These are phyloP conservation scores for Xylariaceae sp. DNA, from an alignment of 2,329 filamentous ascomycete species.

Conservation along the genomic window DNA sequence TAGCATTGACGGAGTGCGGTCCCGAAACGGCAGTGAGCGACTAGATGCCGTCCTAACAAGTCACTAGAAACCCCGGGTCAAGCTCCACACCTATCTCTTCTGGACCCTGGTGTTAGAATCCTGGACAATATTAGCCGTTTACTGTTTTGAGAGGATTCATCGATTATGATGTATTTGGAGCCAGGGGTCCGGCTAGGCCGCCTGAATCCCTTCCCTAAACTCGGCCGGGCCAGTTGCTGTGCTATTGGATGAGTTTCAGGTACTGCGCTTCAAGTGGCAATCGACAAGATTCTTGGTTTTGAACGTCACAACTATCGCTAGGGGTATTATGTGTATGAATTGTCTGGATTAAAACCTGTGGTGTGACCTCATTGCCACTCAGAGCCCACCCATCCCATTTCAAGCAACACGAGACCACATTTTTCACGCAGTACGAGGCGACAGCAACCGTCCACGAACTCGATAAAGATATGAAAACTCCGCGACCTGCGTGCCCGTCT, in stretches of 20 bases:
- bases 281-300: background rate
- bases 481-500: constrained; percentile 4
- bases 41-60: background rate
- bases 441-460: constrained; percentile 8
- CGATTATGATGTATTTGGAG: too few species aligned
- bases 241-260: too few species aligned
- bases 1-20: background rate
- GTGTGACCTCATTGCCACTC: constrained; percentile 25
- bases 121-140: background rate
- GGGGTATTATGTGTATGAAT: too few species aligned
- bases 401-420: too few species aligned
- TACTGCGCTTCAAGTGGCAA: constrained; percentile 7
- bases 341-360: constrained; percentile 13
- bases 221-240: too few species aligned
- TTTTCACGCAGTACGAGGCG: too few species aligned
- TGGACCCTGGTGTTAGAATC: background rate
- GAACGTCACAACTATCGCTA: background rate
- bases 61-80: background rate
- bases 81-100: too few species aligned
- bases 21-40: constrained; percentile 15
- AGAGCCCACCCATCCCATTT: too few species aligned
- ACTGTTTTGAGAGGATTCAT: background rate
- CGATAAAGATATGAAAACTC: constrained; percentile 12
- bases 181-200: too few species aligned
- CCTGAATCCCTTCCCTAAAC: too few species aligned